Evolutionary conservation across 305 asterid species (phyloP), one percentile per base, ranked within the genome.

Genomic region (Solanum hybrid): DNA sequence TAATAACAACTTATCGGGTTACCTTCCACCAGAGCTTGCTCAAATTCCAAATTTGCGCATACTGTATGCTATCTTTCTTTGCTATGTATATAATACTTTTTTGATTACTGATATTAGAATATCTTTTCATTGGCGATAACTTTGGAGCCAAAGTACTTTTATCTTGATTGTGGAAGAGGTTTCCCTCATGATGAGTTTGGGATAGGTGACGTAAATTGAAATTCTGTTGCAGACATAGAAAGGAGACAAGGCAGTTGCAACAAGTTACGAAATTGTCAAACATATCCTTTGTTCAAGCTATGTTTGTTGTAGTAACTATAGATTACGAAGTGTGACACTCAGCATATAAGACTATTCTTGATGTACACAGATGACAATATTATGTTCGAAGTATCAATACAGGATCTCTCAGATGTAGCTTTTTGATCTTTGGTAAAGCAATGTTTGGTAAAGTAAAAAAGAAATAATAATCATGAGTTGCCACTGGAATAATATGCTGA

Each of bases 1-100:
- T 93, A 98, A 95, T 95, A 98, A 98, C 93, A 95, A 98, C 94
- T 93, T 98, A 94, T 94, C 99, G 1, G 99, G 99, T 89, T 77
- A 89, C 92, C 99, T 98, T 93, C 99, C 99, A 20, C 96, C 98
- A 2, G 97, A 95, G 93, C 95, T 98, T 90, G 94, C 98, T 89
- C 91, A 92, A 90, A 89, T 91, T 91, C 99, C 98, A 36, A 92
- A 38, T 11, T 90, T 98, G 90, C 92, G 70, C 61, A 98, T 98
- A 89, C 95, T 98, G 99, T 98, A 96, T 75, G 99, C 83, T 65
- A 45, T 88, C 86, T 89, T 89, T 91, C 91, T 77, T 87, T 37
- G 51, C 24, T 86, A 11, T 86, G 78, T 86, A 12, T 32, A 65
- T 61, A 33, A 33, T 61, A 65, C 78, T 22, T 12, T 32, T 31